Base-by-base conservation (phyloP, 768 basidiomycete species). In the Mycena crocata region DNA sequence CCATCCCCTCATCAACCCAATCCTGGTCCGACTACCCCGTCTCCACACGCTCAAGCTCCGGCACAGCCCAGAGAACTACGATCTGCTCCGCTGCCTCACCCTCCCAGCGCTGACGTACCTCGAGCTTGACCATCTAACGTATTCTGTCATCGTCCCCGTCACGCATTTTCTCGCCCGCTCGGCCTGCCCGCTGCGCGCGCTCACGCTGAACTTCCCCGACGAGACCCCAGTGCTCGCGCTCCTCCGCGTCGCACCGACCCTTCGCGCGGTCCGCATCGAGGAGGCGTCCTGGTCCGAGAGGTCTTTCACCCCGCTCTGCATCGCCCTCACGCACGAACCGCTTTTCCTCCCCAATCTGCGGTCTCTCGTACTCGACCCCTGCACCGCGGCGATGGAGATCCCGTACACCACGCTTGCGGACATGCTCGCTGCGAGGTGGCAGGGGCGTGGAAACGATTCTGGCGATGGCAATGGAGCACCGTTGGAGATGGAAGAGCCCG, bases 11-110 rank as follows among this genome's bases (percentile, higher is more conserved):
- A 21, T n/a, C 28, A 10, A 6, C 21, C 28, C 3, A 12, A 13
- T 5, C 3, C 35, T 5, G 3, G 35, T 64, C 23, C 14, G 31
- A 6, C 39, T 64, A 17, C 9, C 30, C 15, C 55, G 21, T 40
- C 56, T 64, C 6, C 56, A 50, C 19, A 50, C 56, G 39, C 56
- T 64, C 19, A 40, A 35, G 6, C 35, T 57, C 55, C 3, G n/a
- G 19, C 17, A 7, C 0, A 34, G 44, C 28, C 37, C n/a, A 31
- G 1, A 8, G 6, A 39, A 51, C 4, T 37, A 57, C 21, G 40
- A 57, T 10, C 31, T 19, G 17, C n/a, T n/a, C n/a, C n/a, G n/a
- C n/a, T n/a, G n/a, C n/a, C 63, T 64, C 23, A 28, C 35, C 17
- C 56, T 64, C 5, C 63, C 63, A 10, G 39, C 39, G 9, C 40